A percentile compares a stretch with the other conserved stretches of the same genome.
phyloP scores from a whole-genome alignment of 495 filamentous ascomycete species.

The Lasiosphaeria miniovina region DNA sequence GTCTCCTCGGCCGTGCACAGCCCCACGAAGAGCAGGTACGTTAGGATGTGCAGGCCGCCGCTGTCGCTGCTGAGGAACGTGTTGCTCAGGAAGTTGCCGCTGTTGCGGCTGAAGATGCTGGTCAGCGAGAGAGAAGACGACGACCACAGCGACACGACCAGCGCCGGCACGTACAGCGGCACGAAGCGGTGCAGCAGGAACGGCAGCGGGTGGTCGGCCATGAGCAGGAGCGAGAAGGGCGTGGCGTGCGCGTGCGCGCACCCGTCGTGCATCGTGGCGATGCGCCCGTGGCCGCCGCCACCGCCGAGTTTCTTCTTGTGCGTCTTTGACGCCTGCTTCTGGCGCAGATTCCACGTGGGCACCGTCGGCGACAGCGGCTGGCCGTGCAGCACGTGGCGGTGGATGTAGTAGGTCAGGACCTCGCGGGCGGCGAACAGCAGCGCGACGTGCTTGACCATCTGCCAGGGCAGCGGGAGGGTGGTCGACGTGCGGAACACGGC shows the following conservation, averaged over 20 bases:
- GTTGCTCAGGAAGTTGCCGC: too few species aligned
- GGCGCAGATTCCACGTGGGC: too few species aligned
- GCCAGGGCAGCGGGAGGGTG: constrained; percentile 46
- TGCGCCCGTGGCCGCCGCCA: constrained; percentile 15
- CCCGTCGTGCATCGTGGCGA: constrained; percentile 47
- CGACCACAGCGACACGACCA: constrained; percentile 10
- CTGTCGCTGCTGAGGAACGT: background rate
- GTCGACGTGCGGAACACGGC: constrained; percentile 41
- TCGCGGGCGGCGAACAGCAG: constrained; percentile 57
- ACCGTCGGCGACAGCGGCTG: constrained; percentile 21
- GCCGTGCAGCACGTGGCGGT: constrained; percentile 68
- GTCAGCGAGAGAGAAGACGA: too few species aligned
- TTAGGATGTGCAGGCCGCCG: constrained; percentile 77
- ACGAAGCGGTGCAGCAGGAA: constrained; percentile 67
- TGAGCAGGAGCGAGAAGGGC: constrained; percentile 61
- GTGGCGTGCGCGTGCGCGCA: constrained; percentile 62
- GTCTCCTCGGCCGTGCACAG: constrained; percentile 74
- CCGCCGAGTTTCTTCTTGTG: background rate
- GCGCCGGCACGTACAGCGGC: constrained; percentile 67
- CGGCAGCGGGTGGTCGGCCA: constrained; percentile 74
- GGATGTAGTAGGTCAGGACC: constrained; percentile 63
- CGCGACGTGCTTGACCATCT: constrained; percentile 63
- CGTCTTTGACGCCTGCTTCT: background rate
- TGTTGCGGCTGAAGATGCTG: too few species aligned
- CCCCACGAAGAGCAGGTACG: constrained; percentile 67